Percentiles rank a stretch among this genome's conserved stretches.
Evolutionary conservation across 805 yeast genomes (phyloP).

Genomic region (Saturnispora ahearnii): DNA sequence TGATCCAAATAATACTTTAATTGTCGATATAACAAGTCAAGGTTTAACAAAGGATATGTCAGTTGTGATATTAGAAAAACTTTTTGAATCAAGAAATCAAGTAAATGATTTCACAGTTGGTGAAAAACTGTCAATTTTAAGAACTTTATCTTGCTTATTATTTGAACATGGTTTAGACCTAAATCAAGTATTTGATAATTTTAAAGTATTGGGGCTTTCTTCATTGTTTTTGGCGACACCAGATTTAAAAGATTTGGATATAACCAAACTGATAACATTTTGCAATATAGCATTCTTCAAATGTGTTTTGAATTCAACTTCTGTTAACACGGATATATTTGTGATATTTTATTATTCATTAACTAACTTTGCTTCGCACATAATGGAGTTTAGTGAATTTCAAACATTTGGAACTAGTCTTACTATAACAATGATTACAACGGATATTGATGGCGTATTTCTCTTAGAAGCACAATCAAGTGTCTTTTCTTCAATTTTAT

Average conservation of each 20-base stretch:
- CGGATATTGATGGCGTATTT: background rate
- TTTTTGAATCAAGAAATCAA: background rate
- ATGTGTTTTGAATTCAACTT: background rate
- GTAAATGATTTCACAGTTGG: background rate
- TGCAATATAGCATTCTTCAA: background rate
- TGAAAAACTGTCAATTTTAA: background rate
- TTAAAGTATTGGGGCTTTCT: background rate
- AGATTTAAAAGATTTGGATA: background rate
- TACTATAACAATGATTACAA: background rate
- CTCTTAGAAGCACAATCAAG: background rate
- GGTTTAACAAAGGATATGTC: background rate
- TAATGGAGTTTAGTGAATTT: background rate
- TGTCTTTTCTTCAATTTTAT: background rate
- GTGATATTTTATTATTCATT: background rate
- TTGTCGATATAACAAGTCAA: background rate
- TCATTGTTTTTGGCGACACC: background rate
- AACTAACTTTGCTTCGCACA: background rate
- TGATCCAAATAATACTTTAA: background rate
- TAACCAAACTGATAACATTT: background rate
- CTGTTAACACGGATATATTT: background rate
- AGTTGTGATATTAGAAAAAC: background rate
- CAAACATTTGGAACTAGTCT: background rate
- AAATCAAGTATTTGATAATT: background rate
- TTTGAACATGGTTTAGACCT: background rate
- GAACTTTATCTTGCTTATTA: background rate